Evolutionary conservation across 2,329 filamentous ascomycete species (phyloP).

Genomic region (Nemania diffusa): DNA sequence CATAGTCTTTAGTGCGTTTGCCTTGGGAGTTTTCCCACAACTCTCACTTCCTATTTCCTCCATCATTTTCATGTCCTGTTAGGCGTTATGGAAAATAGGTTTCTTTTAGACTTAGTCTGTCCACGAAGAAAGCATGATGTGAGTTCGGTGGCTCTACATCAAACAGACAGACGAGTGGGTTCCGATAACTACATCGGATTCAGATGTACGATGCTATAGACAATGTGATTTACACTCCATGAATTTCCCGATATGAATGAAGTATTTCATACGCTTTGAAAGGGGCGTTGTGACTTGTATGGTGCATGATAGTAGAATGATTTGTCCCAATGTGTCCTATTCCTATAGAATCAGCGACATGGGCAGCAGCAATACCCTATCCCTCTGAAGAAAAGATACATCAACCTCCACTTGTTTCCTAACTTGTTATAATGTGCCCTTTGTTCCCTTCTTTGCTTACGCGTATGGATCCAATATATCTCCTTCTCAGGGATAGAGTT

Average conservation of each 20-base stretch:
- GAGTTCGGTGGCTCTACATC: background rate
- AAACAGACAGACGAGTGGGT: background rate
- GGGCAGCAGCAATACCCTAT: too few relatives aligned
- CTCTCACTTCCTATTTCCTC: too few relatives aligned
- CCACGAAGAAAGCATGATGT: constrained; percentile 12
- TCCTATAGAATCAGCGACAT: too few relatives aligned
- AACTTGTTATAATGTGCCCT: too few relatives aligned
- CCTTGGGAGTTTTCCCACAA: background rate
- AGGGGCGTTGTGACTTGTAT: background rate
- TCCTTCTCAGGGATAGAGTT: too few relatives aligned
- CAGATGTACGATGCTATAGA: constrained; percentile 17
- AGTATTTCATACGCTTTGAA: background rate
- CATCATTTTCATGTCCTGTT: background rate
- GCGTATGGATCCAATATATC: too few relatives aligned
- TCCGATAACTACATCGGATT: constrained; percentile 3
- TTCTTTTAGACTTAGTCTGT: constrained; percentile 18
- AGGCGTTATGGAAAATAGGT: constrained; percentile 11
- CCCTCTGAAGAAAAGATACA: too few relatives aligned
- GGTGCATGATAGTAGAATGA: too few relatives aligned
- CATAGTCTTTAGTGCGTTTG: background rate
- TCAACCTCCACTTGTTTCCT: too few relatives aligned
- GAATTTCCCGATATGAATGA: background rate
- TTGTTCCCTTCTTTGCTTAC: too few relatives aligned
- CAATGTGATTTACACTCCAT: background rate
- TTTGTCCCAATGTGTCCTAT: too few relatives aligned